A percentile compares a stretch with the other conserved stretches of the same genome.
phyloP scores from a whole-genome alignment of 208 protist species.

The Leishmania tarentolae region DNA sequence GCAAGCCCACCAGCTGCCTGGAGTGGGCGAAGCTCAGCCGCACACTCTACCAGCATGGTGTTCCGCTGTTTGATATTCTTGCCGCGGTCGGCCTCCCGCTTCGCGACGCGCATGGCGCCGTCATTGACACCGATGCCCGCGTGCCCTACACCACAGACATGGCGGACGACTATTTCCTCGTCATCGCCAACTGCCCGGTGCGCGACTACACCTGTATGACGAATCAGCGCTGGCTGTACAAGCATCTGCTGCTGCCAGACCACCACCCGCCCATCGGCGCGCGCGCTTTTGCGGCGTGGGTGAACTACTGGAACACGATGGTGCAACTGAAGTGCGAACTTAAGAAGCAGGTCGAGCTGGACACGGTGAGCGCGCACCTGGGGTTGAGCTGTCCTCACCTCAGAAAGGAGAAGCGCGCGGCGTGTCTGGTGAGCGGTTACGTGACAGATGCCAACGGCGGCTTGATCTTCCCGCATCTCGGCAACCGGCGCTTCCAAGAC shows the following conservation, averaged over 20 bases:
- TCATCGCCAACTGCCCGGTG: conserved; percentile 24
- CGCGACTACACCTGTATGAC: conserved; percentile 25
- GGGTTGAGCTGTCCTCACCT: conserved; percentile 16
- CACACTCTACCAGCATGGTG: conserved; percentile 24
- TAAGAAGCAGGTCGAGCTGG: neutral
- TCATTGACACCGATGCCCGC: conserved; percentile 19
- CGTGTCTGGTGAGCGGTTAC: conserved; percentile 27
- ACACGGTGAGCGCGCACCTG: conserved; percentile 24
- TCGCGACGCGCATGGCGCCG: conserved; percentile 6
- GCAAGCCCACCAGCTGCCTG: conserved; percentile 4
- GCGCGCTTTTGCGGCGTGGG: conserved; percentile 26
- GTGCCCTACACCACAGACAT: conserved; percentile 26
- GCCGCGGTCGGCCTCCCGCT: conserved; percentile 12
- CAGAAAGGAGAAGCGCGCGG: conserved; percentile 1
- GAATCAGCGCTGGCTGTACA: conserved; percentile 27
- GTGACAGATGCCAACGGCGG: conserved; percentile 22
- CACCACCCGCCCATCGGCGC: conserved; percentile 6
- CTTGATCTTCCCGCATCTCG: conserved; percentile 23
- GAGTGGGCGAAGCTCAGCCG: conserved; percentile 18
- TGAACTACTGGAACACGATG: conserved; percentile 30
- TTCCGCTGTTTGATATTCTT: conserved; percentile 19
- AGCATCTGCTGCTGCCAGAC: conserved; percentile 11
- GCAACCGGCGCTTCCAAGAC: conserved; percentile 12
- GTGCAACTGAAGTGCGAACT: conserved; percentile 16
- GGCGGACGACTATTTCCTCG: conserved; percentile 16